Base-by-base conservation (phyloP, 1,284 basidiomycete species). In the Moniliophthora roreri region DNA sequence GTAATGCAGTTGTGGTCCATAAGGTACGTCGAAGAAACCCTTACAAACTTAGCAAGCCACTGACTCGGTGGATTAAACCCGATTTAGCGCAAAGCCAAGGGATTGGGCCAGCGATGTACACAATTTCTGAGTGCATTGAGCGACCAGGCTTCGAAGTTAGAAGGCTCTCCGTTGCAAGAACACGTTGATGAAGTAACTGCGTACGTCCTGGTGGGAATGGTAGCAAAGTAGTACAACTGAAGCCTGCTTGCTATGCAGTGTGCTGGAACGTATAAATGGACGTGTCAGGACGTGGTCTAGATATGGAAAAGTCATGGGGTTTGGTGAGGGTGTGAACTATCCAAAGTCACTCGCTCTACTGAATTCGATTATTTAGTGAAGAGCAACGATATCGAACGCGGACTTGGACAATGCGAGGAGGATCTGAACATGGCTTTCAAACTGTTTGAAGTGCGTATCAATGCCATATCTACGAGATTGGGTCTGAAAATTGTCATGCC, bases 391-490 rank as follows among this genome's bases (percentile, higher is more conserved):
- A 78, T 82, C 37, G 70, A 66, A 40, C 64, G 72, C 18, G 73
- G 73, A 7, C 67, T 83, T 28, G 69, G 74, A 35, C 62, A 63
- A 44, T 78, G 72, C 51, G 61, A 71, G 21, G 54, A 61, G 6
- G 77, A 82, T 6, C 61, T 82, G 15, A 64, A 77, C 21, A 62
- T 59, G 7, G 71, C 72, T 4, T 69, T 79, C 52, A 67, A 66
- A 23, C 64, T 66, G 21, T 72, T 81, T 32, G 7, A 32, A 32
- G 28, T 32, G 28, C 11, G 28, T 32, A 6, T 32, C 28, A 6
- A 32, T 6, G 7, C 11, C 28, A 11, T 32, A 6, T 6, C 28
- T 32, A 32, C 28, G 28, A 11, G 11, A 32, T 32, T 6, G 11
- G 11, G 6, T 32, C 28, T 32, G 11, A 32, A 6, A 32, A n/a